These are phyloP conservation scores for Phialocephala sp. DNA, from an alignment of 2,329 filamentous ascomycete species.

Conservation along the genomic window DNA sequence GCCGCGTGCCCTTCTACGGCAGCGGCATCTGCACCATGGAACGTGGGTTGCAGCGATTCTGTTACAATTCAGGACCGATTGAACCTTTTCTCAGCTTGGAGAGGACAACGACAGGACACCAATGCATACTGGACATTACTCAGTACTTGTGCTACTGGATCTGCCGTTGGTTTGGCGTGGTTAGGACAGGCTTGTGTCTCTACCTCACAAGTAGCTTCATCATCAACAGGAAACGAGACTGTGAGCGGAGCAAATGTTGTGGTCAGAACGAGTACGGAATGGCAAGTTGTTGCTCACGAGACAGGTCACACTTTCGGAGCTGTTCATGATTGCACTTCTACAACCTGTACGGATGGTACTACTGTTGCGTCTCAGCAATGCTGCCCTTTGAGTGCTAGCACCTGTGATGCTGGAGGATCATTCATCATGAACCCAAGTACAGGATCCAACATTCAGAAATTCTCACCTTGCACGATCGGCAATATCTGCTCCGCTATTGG, in stretches of 20 bases:
- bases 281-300: conserved; percentile 96
- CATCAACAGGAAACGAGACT: conserved; percentile 64
- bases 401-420: conserved; percentile 76
- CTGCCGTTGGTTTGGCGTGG: conserved; percentile 92
- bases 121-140: conserved; percentile 94
- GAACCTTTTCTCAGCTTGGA: conserved; percentile 88
- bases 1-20: conserved; percentile 74
- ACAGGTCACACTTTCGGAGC: conserved; percentile 94
- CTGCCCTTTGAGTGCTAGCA: conserved; percentile 72
- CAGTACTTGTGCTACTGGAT: conserved; percentile 73
- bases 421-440: conserved; percentile 99
- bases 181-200: conserved; percentile 81
- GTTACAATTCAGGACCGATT: conserved; percentile 76
- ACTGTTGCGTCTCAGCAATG: conserved; percentile 68
- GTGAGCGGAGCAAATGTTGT: conserved; percentile 91
- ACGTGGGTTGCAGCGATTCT: conserved; percentile 70
- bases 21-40: conserved; percentile 77
- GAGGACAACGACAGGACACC: conserved; percentile 74
- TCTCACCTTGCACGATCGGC: conserved; percentile 88
- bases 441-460: conserved; percentile 70
- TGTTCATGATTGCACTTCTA: conserved; percentile 84
- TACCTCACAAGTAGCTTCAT: conserved; percentile 59
- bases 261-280: conserved; percentile 80
- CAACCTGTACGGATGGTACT: conserved; percentile 69
- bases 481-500: conserved; percentile 91